Evolutionary conservation across 108 stramenopile genomes (phyloP), one percentile per base, ranked within the genome.

Genomic region (Cafeteria roenbergensis): DNA sequence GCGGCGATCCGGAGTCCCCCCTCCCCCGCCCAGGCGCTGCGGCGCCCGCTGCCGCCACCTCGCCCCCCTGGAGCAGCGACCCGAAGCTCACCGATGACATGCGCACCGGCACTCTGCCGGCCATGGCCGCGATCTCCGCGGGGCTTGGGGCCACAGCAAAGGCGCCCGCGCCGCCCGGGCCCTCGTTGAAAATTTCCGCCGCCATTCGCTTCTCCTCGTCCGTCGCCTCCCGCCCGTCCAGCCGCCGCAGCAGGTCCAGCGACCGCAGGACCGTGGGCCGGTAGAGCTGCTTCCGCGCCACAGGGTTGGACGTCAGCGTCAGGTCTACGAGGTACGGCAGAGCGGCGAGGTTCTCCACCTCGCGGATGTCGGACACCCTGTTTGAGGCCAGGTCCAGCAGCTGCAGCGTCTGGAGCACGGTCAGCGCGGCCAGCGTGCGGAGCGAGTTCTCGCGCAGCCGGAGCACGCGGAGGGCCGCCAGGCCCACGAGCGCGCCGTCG

Each of bases 361-460:
- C 71, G 38, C 22, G 25, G 20, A 72, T 42, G 31, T 72, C 71
- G 33, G 29, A 29, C 17, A 72, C 21, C 0, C 71, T 42, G 38
- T 72, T 72, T 1, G 25, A 20, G 52, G 57, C 30, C 22, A 72
- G 25, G 65, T 28, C 9, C 66, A 72, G 58, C 21, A 37, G 14
- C 30, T 57, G 58, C 24, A 72, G 37, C 51, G 26, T 57, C 6
- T 29, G 51, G 0, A 57, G 56, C 8, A 37, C 31, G 50, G 30
- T 34, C 34, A 72, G 30, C 3, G 51, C 38, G 3, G 33, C 35
- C 34, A 76, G n/a, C 1, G n/a, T 30, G 4, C 75, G 42, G 3
- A 78, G 31, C 0, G 60, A 71, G 54, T 78, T 78, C 42, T 76
- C 75, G 25, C 69, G 75, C 34, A 78, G 34, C 0, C 69, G 59